A percentile compares a stretch with the other conserved stretches of the same genome.
Evolutionary conservation across 192 early-diverging fungal genomes (phyloP).

Genomic region (Coemansia sp.): DNA sequence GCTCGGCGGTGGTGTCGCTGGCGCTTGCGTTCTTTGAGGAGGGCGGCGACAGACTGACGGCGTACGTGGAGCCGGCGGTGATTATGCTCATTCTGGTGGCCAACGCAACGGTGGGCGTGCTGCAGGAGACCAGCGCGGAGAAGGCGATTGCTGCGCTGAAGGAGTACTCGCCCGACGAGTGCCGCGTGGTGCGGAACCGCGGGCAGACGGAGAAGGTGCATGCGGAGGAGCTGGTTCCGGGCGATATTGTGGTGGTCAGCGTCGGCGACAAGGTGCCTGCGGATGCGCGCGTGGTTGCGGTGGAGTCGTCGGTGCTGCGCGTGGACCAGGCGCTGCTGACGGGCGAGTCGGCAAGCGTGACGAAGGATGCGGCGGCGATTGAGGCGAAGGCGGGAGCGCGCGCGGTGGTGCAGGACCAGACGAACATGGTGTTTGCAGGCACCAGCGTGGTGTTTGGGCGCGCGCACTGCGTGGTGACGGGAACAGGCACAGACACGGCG

Average conservation of each 20-base stretch:
- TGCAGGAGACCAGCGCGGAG: slow-evolving; percentile 97
- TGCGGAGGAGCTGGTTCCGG: slow-evolving; percentile 88
- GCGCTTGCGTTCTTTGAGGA: slow-evolving; percentile 90
- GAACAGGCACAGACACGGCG: slow-evolving; percentile 85
- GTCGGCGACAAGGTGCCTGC: slow-evolving; percentile 98
- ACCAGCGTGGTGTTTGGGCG: slow-evolving; percentile 94
- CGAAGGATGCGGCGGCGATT: slow-evolving; percentile 71
- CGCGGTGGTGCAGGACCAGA: slow-evolving; percentile 94
- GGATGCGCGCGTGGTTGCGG: slow-evolving; percentile 82
- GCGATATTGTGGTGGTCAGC: slow-evolving; percentile 89
- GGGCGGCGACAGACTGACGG: slow-evolving; percentile 67
- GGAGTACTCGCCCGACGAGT: slow-evolving; percentile 96
- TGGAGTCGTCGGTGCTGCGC: slow-evolving; percentile 84
- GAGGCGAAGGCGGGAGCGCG: slow-evolving; percentile 1
- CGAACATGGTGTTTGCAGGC: slow-evolving; percentile 97
- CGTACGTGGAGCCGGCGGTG: slow-evolving; percentile 97
- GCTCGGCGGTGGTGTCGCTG: slow-evolving; percentile 90
- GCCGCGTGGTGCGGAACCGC: slow-evolving; percentile 85
- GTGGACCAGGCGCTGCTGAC: slow-evolving; percentile 95
- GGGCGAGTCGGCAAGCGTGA: slow-evolving; percentile 91
- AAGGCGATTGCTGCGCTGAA: slow-evolving; percentile 96
- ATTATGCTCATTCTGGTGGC: slow-evolving; percentile 98
- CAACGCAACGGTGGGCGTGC: slow-evolving; percentile 95
- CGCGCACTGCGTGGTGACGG: slow-evolving; percentile 82
- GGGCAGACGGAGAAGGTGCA: slow-evolving; percentile 61